phyloP scores from a whole-genome alignment of 192 early-diverging fungal genomes.

The Umbelopsis sp. region DNA sequence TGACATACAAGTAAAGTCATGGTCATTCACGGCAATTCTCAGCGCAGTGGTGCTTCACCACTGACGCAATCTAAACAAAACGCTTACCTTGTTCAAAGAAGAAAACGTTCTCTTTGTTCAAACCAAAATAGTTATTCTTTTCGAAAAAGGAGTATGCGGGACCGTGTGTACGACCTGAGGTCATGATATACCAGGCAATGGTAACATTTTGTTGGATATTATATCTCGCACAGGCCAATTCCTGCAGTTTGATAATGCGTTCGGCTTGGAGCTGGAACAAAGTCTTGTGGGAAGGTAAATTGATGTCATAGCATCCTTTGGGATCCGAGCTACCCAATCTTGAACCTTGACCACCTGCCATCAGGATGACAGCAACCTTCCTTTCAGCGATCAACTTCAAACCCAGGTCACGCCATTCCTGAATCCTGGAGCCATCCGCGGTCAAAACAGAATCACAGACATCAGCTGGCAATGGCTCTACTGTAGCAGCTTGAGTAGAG shows the following conservation, averaged over 20 bases:
- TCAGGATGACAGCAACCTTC: constrained; percentile 93
- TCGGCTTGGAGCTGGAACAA: constrained; percentile 95
- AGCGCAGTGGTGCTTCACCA: too few relatives aligned
- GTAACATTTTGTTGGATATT: constrained; percentile 31
- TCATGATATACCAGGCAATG: constrained; percentile 97
- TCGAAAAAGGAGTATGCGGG: constrained; percentile 72
- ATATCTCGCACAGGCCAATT: constrained; percentile 45
- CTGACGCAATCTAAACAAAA: neutral
- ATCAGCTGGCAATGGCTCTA: constrained; percentile 78
- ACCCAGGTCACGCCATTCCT: constrained; percentile 74
- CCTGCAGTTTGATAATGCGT: constrained; percentile 85
- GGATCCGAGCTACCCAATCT: constrained; percentile 80
- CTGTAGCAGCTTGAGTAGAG: constrained; percentile 29
- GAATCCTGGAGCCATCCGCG: constrained; percentile 49
- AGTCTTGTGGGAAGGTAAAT: constrained; percentile 82
- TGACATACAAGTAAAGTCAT: neutral
- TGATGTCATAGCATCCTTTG: constrained; percentile 95
- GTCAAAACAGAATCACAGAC: constrained; percentile 68
- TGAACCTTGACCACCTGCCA: constrained; percentile 90
- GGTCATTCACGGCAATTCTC: neutral
- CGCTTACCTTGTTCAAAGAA: constrained; percentile 82
- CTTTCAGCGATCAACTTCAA: constrained; percentile 77
- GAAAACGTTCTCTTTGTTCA: constrained; percentile 73
- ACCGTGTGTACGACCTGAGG: constrained; percentile 80
- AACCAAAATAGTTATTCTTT: constrained; percentile 78